Conservation (phyloP, 139 green algal genomes). For the Picochlorum sp. region DNA sequence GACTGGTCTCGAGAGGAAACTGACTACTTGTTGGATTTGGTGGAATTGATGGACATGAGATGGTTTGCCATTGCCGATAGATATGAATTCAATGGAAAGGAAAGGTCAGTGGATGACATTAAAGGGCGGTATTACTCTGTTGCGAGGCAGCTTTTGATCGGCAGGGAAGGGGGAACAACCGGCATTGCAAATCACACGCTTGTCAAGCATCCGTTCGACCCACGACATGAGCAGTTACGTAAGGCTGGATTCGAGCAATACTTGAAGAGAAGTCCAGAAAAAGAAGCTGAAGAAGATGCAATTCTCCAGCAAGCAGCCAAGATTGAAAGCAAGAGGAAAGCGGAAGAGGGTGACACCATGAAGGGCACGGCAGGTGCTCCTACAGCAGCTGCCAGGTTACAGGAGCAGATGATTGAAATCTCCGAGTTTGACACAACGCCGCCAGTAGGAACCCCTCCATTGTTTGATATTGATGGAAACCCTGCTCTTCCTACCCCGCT, state of each 20-base stretch:
- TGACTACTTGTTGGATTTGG: slow-evolving; percentile 80
- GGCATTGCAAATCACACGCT: slow-evolving; percentile 60
- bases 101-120: slow-evolving; percentile 70
- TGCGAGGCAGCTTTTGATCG: slow-evolving; percentile 59
- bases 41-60: slow-evolving; percentile 62
- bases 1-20: slow-evolving; percentile 75
- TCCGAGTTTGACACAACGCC: slow-evolving; percentile 20
- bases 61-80: slow-evolving; percentile 75
- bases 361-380: slow-evolving; percentile 8
- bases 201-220: slow-evolving; percentile 69
- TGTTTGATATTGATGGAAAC: slow-evolving; percentile 45
- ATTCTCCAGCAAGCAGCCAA: slow-evolving; percentile 38
- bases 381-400: not conserved
- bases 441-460: slow-evolving; percentile 34
- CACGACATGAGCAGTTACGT: slow-evolving; percentile 44
- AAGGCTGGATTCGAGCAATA: slow-evolving; percentile 58
- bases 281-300: slow-evolving; percentile 59
- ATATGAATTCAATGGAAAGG: slow-evolving; percentile 42
- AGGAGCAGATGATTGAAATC: slow-evolving; percentile 23
- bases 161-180: slow-evolving; percentile 44
- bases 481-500: slow-evolving; percentile 30
- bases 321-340: slow-evolving; percentile 40
- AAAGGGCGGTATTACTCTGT: slow-evolving; percentile 84
- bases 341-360: slow-evolving; percentile 31
- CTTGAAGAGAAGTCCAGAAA: slow-evolving; percentile 39